Base-by-base conservation (phyloP, 352 stramenopile genomes). In the Halophytophthora batemanensis region DNA sequence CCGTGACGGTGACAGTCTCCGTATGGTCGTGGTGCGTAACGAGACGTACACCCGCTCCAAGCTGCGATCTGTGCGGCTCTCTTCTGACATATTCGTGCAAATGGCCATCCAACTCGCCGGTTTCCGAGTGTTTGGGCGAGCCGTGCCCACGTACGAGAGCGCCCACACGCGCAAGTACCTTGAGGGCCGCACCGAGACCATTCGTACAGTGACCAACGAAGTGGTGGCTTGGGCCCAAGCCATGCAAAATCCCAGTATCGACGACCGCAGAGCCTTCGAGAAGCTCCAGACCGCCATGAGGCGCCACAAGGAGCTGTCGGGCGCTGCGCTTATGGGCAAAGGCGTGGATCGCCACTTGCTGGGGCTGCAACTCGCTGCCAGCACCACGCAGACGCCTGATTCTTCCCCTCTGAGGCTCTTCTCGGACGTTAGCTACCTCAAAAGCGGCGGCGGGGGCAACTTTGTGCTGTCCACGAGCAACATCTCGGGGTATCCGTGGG, bases 381-480 rank as follows among this genome's bases (percentile, higher is more conserved):
- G n/a, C n/a, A n/a, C 90, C 11, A 69, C 96, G 39, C 63, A 87
- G n/a, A 72, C 82, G 12, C 84, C 79, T 42, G 70, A 82, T 28
- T 59, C 69, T 35, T 56, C 73, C 14, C 90, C 90, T n/a, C n/a
- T n/a, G 21, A 22, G 70, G 28, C 37, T 98, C 6, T 97, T 94
- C 57, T 83, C 62, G 7, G 86, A 98, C 62, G 51, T 70, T 21
- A 66, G 85, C 8, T 98, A 94, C 53, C 49, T 62, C 31, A 85
- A 86, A 36, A 86, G 77, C 19, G 96, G 96, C 36, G 90, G 74
- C 2, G 74, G 74, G 15, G 79, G 79, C 21, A 87, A 90, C 62
- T 98, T 96, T 74, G 83, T 96, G 56, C 74, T 98, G n/a, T 97
- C 85, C 21, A 98, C 94, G 11, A 97, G 87, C 68, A 93, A 98